Evolutionary conservation across 2,329 filamentous ascomycete species (phyloP).

Genomic region (Emergomyces pasteurianus): DNA sequence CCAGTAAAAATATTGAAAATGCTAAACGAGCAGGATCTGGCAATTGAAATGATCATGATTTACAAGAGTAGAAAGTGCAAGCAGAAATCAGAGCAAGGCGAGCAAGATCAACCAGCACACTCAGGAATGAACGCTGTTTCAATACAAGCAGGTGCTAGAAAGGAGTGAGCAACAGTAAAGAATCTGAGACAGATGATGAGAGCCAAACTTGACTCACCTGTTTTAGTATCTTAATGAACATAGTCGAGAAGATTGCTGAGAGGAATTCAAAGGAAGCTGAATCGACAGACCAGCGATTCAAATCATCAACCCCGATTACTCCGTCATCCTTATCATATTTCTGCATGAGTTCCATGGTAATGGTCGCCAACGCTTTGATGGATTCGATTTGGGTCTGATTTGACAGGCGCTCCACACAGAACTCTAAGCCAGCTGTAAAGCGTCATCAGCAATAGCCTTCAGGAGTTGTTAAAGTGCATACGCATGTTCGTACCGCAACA

Average conservation of each 20-base stretch:
- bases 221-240: slow-evolving; percentile 16
- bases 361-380: slow-evolving; percentile 14
- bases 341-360: slow-evolving; percentile 24
- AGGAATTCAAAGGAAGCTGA: slow-evolving; percentile 22
- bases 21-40: neutral
- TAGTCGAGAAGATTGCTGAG: slow-evolving; percentile 17
- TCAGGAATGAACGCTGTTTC: neutral
- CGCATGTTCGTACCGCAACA: slow-evolving; percentile 6
- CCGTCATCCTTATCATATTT: slow-evolving; percentile 25
- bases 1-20: neutral
- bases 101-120: neutral
- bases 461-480: neutral
- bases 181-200: neutral
- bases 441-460: slow-evolving; percentile 4
- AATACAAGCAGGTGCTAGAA: neutral
- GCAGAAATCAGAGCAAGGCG: neutral
- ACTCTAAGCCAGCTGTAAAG: slow-evolving; percentile 12
- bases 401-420: slow-evolving; percentile 6
- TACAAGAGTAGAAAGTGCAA: neutral
- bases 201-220: slow-evolving; percentile 13
- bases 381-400: neutral
- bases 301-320: slow-evolving; percentile 21
- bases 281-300: slow-evolving; percentile 19
- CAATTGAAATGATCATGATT: neutral
- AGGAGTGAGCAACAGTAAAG: neutral